These are phyloP conservation scores for Furcasterigmium furcatum DNA, from an alignment of 2,329 filamentous ascomycete species.

Conservation along the genomic window DNA sequence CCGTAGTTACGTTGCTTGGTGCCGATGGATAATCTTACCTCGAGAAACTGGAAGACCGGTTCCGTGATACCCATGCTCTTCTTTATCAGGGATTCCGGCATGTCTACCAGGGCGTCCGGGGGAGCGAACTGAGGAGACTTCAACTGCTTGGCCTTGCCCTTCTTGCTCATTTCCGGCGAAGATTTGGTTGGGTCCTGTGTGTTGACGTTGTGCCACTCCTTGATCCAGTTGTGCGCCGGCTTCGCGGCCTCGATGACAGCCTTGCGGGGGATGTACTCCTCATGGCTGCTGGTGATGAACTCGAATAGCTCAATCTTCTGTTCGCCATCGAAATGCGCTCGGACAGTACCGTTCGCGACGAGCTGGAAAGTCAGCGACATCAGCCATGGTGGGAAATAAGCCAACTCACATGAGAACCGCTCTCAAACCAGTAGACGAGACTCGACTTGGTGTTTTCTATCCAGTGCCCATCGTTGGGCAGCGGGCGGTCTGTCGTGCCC, in stretches of 20 bases:
- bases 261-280: conserved; percentile 78
- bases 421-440: conserved; percentile 86
- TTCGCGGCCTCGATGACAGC: conserved; percentile 59
- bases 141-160: conserved; percentile 54
- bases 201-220: conserved; percentile 62
- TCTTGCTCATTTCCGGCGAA: conserved; percentile 67
- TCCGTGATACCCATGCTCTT: conserved; percentile 56
- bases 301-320: conserved; percentile 84
- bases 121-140: conserved; percentile 59
- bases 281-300: conserved; percentile 71
- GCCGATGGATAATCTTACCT: conserved; percentile 53
- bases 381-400: background rate
- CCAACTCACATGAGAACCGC: conserved; percentile 72
- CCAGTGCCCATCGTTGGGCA: conserved; percentile 64
- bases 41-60: conserved; percentile 61
- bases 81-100: conserved; percentile 58
- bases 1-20: conserved; percentile 5
- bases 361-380: conserved; percentile 50
- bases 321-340: conserved; percentile 73
- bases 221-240: conserved; percentile 61
- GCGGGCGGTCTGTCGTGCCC: conserved; percentile 48
- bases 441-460: conserved; percentile 76
- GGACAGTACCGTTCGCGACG: conserved; percentile 72
- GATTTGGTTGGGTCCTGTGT: conserved; percentile 47
- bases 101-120: conserved; percentile 52